Evolutionary conservation across 495 filamentous ascomycete species (phyloP).

Genomic region (Cercophora newfieldiana): DNA sequence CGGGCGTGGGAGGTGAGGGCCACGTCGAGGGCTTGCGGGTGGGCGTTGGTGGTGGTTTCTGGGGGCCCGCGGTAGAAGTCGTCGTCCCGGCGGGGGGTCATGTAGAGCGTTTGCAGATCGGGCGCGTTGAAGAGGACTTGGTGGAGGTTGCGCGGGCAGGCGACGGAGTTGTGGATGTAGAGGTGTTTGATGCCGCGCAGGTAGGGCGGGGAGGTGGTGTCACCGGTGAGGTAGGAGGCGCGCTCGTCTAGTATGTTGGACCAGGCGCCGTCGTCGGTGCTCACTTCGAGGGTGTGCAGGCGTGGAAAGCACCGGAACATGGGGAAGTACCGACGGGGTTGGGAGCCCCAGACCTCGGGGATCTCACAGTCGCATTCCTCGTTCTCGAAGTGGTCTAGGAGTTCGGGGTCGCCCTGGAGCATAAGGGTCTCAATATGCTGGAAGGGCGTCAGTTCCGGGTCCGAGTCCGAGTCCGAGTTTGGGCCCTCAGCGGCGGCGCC

Average conservation of each 20-base stretch:
- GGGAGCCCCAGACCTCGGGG: constrained; percentile 27
- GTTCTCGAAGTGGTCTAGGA: constrained; percentile 24
- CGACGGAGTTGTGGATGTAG: constrained; percentile 33
- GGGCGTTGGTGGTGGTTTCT: constrained; percentile 1
- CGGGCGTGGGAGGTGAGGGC: constrained; percentile 25
- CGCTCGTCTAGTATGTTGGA: constrained; percentile 8
- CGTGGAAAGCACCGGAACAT: constrained; percentile 25
- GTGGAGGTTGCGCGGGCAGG: constrained; percentile 28
- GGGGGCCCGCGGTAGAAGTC: background rate
- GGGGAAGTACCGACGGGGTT: constrained; percentile 21
- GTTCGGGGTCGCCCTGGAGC: constrained; percentile 31
- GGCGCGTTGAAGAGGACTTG: constrained; percentile 31
- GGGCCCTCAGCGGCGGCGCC: background rate
- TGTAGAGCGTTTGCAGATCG: constrained; percentile 34
- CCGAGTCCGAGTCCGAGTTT: too few species aligned
- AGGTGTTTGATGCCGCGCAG: constrained; percentile 25
- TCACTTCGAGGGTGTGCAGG: constrained; percentile 33
- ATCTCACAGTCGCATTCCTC: constrained; percentile 27
- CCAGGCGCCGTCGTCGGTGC: constrained; percentile 33
- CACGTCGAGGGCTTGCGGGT: constrained; percentile 30
- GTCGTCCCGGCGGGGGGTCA: constrained; percentile 25
- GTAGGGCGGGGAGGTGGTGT: constrained; percentile 5
- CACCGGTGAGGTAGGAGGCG: background rate
- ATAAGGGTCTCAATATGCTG: constrained; percentile 20
- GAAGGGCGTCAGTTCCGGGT: constrained; percentile 12